Evolutionary conservation across 106 monocot genomes (phyloP).

Genomic region (Dioscorea zingiberensis): DNA sequence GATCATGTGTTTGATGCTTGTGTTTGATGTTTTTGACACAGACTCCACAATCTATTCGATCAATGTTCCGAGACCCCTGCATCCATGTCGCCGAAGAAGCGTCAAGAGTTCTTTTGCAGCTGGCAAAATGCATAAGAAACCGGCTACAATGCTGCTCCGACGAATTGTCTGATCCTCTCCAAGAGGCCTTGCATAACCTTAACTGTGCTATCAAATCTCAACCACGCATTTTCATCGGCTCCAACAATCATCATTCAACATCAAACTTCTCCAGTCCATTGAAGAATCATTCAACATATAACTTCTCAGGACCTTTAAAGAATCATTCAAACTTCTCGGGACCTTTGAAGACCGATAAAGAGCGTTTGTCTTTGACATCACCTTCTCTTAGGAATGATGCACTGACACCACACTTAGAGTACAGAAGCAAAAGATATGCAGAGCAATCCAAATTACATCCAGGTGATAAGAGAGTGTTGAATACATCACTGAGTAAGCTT

Average conservation of each 20-base stretch:
- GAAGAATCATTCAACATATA: too few relatives aligned
- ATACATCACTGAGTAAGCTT: conserved; percentile 60
- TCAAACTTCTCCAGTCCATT: too few relatives aligned
- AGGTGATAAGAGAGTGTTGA: conserved; percentile 15
- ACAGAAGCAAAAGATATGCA: conserved; percentile 6
- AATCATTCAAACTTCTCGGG: conserved; percentile 1
- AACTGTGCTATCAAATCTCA: conserved; percentile 56
- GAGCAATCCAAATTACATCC: conserved; percentile 4
- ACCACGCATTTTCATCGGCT: conserved; percentile 52
- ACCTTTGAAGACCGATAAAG: conserved; percentile 10
- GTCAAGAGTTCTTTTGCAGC: conserved; percentile 44
- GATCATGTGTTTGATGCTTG: neutral
- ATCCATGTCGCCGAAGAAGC: conserved; percentile 52
- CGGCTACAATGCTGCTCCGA: conserved; percentile 35
- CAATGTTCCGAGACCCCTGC: conserved; percentile 56
- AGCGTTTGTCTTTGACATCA: conserved; percentile 4
- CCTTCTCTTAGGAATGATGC: conserved; percentile 34
- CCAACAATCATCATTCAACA: conserved; percentile 16
- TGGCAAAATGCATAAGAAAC: conserved; percentile 51
- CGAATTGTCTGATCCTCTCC: conserved; percentile 41
- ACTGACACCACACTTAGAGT: conserved; percentile 17
- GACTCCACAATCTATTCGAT: conserved; percentile 48
- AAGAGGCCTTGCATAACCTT: conserved; percentile 43
- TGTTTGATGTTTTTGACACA: conserved; percentile 4
- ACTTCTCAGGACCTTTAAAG: too few relatives aligned